Base-by-base conservation (phyloP, 257 asterid genomes). In the Solanum neorickii region DNA sequence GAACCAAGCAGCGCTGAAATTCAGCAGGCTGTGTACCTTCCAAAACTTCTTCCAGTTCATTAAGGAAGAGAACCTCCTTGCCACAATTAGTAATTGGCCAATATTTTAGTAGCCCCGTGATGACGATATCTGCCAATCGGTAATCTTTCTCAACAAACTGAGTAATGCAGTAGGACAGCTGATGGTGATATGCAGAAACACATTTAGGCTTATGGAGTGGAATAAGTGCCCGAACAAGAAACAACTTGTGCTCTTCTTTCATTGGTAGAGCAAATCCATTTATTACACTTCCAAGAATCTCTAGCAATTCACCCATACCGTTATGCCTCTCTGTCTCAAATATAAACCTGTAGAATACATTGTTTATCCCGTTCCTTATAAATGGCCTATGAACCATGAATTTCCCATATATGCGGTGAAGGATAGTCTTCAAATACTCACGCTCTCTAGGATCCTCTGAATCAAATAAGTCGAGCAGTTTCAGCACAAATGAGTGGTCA, bases 351-450 rank as follows among this genome's bases (percentile, higher is more conserved):
- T 90, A 95, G 70, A 96, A 93, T 60, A 95, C 91, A 90, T 95
- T 95, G 92, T 94, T 96, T 72, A 95, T 93, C 1, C 95, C 95
- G 77, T 94, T 96, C 94, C 99, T 91, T 90, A 96, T 96, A 87
- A 92, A 95, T 33, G 99, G 99, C 44, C 98, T 93, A 86, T 94
- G 98, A 76, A 95, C 98, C 98, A 96, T 96, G 89, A 96, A 96
- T 90, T 95, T 95, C 74, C 98, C 99, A 86, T 96, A 96, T 85
- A 96, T 93, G 49, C 96, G 95, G 84, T 96, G 99, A 87, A 96
- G 97, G 90, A 95, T 91, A 52, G 97, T 96, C 91, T 96, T 96
- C 92, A 96, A 85, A 90, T 95, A 95, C 89, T 96, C 99, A 74
- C 98, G 95, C 92, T 96, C 99, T 87, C 98, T 93, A 75, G 95